phyloP scores from a whole-genome alignment of 129 eudicot genomes.

The Mikania micrantha region DNA sequence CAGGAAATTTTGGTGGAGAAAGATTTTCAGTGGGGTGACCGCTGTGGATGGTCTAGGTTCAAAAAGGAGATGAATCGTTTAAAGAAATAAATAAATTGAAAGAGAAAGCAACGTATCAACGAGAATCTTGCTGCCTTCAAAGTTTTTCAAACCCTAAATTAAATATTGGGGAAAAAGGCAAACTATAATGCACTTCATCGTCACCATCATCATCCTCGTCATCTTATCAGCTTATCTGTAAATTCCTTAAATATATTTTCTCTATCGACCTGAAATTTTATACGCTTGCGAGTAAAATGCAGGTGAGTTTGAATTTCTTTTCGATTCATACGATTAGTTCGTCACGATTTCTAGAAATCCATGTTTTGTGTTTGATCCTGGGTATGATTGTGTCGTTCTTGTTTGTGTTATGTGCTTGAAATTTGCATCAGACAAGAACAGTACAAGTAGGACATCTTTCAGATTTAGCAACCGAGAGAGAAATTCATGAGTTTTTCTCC shows the following conservation, averaged over 20 bases:
- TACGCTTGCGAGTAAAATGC: constrained; percentile 21
- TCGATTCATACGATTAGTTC: constrained; percentile 11
- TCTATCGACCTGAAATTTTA: background rate
- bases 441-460: constrained; percentile 73
- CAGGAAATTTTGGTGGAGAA: too few relatives aligned
- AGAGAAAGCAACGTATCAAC: constrained; percentile 35
- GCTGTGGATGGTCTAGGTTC: too few relatives aligned
- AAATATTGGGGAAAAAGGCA: constrained; percentile 1
- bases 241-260: constrained; percentile 3
- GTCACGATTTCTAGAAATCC: too few relatives aligned
- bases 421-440: constrained; percentile 51
- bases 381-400: too few relatives aligned
- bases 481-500: constrained; percentile 90
- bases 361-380: too few relatives aligned
- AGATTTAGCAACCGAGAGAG: constrained; percentile 98
- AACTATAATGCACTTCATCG: constrained; percentile 2
- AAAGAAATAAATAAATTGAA: background rate
- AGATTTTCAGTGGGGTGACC: too few relatives aligned
- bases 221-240: constrained; percentile 8
- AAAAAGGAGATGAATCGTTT: too few relatives aligned
- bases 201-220: constrained; percentile 9
- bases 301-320: constrained; percentile 19
- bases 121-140: constrained; percentile 29
- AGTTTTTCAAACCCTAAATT: constrained; percentile 27
- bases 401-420: background rate